These are phyloP conservation scores for Euphorbia pulcherrima DNA, from an alignment of 345 rosid genomes.

Conservation along the genomic window DNA sequence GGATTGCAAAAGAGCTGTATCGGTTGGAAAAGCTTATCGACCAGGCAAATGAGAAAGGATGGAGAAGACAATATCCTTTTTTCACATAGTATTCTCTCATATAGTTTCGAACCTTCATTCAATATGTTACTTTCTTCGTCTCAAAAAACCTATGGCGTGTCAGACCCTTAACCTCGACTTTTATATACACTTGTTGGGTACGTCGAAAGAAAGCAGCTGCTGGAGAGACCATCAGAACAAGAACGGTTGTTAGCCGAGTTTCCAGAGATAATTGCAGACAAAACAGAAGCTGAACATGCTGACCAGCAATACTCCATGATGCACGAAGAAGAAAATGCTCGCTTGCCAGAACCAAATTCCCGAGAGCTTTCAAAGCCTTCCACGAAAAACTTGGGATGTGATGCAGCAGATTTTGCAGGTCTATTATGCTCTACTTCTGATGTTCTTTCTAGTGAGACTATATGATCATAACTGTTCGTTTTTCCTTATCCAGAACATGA, in stretches of 20 bases:
- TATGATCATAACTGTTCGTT: not conserved
- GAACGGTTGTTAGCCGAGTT: constrained; percentile 37
- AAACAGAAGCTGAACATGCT: constrained; percentile 14
- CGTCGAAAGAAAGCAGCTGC: constrained; percentile 33
- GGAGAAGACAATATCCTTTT: constrained; percentile 71
- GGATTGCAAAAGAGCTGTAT: constrained; percentile 44
- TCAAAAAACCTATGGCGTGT: not conserved
- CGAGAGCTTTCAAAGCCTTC: not conserved
- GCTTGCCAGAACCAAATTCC: not conserved
- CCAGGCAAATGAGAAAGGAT: constrained; percentile 56
- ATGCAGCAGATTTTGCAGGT: constrained; percentile 10
- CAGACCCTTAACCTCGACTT: constrained; percentile 23
- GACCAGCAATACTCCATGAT: constrained; percentile 2
- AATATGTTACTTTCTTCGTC: not conserved
- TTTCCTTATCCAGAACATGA: not conserved
- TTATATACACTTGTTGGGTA: constrained; percentile 29
- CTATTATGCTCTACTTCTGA: not conserved
- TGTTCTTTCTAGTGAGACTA: not conserved
- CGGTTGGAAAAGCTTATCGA: constrained; percentile 30
- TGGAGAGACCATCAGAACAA: constrained; percentile 41
- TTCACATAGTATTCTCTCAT: constrained; percentile 6
- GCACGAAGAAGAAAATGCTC: not conserved
- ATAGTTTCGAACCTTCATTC: not conserved
- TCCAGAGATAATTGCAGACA: constrained; percentile 45
- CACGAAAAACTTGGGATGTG: not conserved